Evolutionary conservation across 768 basidiomycete genomes (phyloP), one percentile per base, ranked within the genome.

Genomic region (Scleroderma bovista): DNA sequence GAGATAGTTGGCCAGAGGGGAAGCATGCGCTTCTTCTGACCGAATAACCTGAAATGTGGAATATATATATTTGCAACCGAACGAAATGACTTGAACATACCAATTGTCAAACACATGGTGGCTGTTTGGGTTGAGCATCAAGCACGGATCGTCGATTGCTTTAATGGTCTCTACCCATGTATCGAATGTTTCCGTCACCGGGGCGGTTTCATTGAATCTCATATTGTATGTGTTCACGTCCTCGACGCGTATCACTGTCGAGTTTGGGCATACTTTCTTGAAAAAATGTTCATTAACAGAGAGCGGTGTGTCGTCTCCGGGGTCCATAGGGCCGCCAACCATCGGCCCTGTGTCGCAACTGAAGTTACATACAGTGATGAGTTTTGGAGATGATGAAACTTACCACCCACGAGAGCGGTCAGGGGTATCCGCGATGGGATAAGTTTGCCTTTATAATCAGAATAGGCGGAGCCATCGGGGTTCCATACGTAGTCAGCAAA

Each of bases 401-500:
- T 55, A 72, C 73, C 75, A 36, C 65, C 54, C 10, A 75, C 48
- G 0, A 75, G 51, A 3, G 70, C 71, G 11, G 70, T 67, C n/a
- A 76, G 54, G 2, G 75, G 76, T 31, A 70, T 67, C 11, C 64
- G 68, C 0, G 73, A 71, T 29, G 74, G 72, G 13, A 72, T 70
- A 15, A 56, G 47, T 19, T 68, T 66, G 11, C 65, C 69, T 46
- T 69, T 62, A 48, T 61, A 73, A 13, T 64, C 60, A 6, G 73
- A 61, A 55, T 71, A 76, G 8, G 57, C 57, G 17, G 67, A 63
- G 2, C 67, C 58, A 34, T 69, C 57, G 12, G 57, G 47, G 10
- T 69, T 68, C 74, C 73, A 75, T 19, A 68, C 59, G 47, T 73
- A 75, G 48, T 76, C 69, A 36, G 72, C 63, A 48, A 75, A 75